Conservation (phyloP, 1,284 basidiomycete genomes). For the Sutorius eximius region DNA sequence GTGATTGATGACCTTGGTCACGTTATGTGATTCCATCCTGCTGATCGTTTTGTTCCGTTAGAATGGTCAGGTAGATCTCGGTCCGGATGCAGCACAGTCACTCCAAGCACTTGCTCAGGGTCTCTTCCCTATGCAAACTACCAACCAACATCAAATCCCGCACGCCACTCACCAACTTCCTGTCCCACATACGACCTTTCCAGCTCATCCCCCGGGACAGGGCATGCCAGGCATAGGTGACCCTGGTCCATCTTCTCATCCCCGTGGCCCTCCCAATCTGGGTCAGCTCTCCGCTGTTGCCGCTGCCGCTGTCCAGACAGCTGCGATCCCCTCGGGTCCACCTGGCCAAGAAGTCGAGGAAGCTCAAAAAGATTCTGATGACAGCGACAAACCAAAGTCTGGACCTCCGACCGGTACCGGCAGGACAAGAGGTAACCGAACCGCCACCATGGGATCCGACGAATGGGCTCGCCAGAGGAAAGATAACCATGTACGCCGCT, state of each 20-base stretch:
- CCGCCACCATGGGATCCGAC: constrained; percentile 64
- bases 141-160: constrained; percentile 27
- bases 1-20: constrained; percentile 30
- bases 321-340: constrained; percentile 35
- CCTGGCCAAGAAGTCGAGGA: constrained; percentile 39
- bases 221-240: constrained; percentile 46
- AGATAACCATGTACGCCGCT: constrained; percentile 72
- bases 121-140: constrained; percentile 26
- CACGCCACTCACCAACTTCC: constrained; percentile 24
- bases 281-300: constrained; percentile 57
- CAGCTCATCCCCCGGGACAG: constrained; percentile 15
- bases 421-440: constrained; percentile 47
- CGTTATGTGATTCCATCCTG: constrained; percentile 15
- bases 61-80: constrained; percentile 31
- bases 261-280: constrained; percentile 65
- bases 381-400: constrained; percentile 25
- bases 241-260: constrained; percentile 72
- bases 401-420: constrained; percentile 30
- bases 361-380: constrained; percentile 39
- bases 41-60: constrained; percentile 12
- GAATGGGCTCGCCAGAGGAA: constrained; percentile 83
- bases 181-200: constrained; percentile 18
- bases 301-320: constrained; percentile 40
- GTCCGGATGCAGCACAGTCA: constrained; percentile 31
- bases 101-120: constrained; percentile 34